Evolutionary conservation across 345 rosid species (phyloP).

Genomic region (Cardamine chenopodiifolia): DNA sequence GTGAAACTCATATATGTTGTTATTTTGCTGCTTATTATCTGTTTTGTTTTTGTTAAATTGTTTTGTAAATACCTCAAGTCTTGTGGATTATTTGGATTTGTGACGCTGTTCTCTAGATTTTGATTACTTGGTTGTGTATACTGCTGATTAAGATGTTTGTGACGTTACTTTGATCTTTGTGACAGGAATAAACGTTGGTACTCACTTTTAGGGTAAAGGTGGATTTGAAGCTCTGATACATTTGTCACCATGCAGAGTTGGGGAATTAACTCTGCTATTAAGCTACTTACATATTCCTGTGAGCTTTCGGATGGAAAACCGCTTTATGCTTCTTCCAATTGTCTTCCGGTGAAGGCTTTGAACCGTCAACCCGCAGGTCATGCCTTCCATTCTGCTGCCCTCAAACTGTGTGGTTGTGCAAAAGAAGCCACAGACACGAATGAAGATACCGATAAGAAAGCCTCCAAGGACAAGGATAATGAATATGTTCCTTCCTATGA

Average conservation of each 20-base stretch:
- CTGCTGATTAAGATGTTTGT: slow-evolving; percentile 15
- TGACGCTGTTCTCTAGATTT: not conserved
- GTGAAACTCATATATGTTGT: not conserved
- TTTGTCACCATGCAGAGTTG: slow-evolving; percentile 40
- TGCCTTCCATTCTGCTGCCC: slow-evolving; percentile 81
- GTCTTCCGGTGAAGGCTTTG: slow-evolving; percentile 72
- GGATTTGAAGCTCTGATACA: slow-evolving; percentile 5
- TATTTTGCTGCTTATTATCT: not conserved
- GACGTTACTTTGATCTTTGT: slow-evolving; percentile 5
- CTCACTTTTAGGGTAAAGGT: slow-evolving; percentile 11
- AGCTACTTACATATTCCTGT: slow-evolving; percentile 63
- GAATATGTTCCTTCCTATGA: slow-evolving; percentile 67
- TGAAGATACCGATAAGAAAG: slow-evolving; percentile 52
- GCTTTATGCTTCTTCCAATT: slow-evolving; percentile 65
- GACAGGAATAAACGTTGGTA: slow-evolving; percentile 10
- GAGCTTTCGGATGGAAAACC: slow-evolving; percentile 76
- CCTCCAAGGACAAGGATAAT: slow-evolving; percentile 57
- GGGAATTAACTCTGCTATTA: slow-evolving; percentile 46
- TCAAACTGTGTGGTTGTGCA: slow-evolving; percentile 72
- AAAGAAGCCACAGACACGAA: slow-evolving; percentile 42
- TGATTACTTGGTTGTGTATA: not conserved
- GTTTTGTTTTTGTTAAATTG: not conserved
- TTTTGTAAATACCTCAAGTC: not conserved
- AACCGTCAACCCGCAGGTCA: slow-evolving; percentile 93
- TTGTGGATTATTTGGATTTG: not conserved